These are phyloP conservation scores for Cynanchum wilfordii DNA, from an alignment of 257 asterid genomes.

Conservation along the genomic window DNA sequence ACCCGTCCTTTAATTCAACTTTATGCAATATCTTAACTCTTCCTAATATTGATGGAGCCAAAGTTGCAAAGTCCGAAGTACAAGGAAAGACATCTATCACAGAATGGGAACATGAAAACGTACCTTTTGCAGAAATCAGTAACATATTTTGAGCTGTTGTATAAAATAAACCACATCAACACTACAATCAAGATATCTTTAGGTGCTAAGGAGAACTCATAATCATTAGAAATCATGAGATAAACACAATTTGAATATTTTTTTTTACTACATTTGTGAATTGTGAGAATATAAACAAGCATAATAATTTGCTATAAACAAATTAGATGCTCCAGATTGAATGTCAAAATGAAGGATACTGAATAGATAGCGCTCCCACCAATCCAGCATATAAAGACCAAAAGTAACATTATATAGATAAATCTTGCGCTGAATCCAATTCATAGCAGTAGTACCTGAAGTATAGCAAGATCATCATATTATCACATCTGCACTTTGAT, in stretches of 20 bases:
- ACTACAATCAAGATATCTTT: slow-evolving; percentile 58
- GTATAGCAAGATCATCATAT: not conserved
- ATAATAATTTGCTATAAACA: not conserved
- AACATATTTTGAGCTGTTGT: slow-evolving; percentile 50
- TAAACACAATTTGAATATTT: not conserved
- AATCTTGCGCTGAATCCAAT: slow-evolving; percentile 73
- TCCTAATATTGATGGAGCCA: not conserved
- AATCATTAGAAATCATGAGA: slow-evolving; percentile 5
- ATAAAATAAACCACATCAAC: slow-evolving; percentile 69
- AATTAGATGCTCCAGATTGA: not conserved
- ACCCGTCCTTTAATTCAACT: not conserved
- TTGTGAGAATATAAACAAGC: not conserved
- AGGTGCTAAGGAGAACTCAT: slow-evolving; percentile 29
- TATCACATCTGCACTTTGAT: not conserved
- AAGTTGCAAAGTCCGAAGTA: not conserved
- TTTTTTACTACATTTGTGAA: not conserved
- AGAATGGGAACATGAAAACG: not conserved
- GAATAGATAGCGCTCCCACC: slow-evolving; percentile 91
- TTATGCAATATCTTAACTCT: not conserved
- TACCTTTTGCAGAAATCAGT: slow-evolving; percentile 49
- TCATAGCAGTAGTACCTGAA: slow-evolving; percentile 28
- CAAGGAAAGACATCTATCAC: not conserved
- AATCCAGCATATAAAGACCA: slow-evolving; percentile 84
- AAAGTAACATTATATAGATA: slow-evolving; percentile 77
- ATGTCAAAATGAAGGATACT: slow-evolving; percentile 48